Evolutionary conservation across 2,329 filamentous ascomycete species (phyloP).

Genomic region (Penicillium hesseltinei): DNA sequence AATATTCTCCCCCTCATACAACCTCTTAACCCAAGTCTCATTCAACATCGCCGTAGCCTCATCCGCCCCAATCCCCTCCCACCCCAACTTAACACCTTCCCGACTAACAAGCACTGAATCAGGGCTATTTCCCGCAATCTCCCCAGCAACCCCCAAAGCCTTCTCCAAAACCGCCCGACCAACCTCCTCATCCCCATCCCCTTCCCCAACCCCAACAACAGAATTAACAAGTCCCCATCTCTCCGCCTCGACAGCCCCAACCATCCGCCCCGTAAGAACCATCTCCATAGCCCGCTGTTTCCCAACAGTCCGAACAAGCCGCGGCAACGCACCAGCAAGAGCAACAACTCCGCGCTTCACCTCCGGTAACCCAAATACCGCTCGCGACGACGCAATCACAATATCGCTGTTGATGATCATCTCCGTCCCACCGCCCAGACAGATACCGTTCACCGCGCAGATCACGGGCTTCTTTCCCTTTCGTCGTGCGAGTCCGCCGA

Average conservation of each 20-base stretch:
- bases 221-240: slow-evolving; percentile 70
- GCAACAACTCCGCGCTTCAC: slow-evolving; percentile 69
- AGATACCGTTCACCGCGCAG: slow-evolving; percentile 72
- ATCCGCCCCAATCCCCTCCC: slow-evolving; percentile 67
- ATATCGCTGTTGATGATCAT: slow-evolving; percentile 72
- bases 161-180: slow-evolving; percentile 25
- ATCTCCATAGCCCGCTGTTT: slow-evolving; percentile 70
- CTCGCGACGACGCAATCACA: slow-evolving; percentile 57
- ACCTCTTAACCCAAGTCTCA: slow-evolving; percentile 57
- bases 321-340: slow-evolving; percentile 67
- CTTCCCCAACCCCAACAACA: slow-evolving; percentile 48
- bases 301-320: slow-evolving; percentile 64
- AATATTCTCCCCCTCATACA: slow-evolving; percentile 69
- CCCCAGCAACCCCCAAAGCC: slow-evolving; percentile 61
- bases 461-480: slow-evolving; percentile 66
- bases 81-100: slow-evolving; percentile 68
- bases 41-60: slow-evolving; percentile 59
- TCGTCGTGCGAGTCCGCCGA: slow-evolving; percentile 46
- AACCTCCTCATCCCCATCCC: slow-evolving; percentile 19
- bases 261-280: slow-evolving; percentile 62
- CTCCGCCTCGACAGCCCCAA: slow-evolving; percentile 59
- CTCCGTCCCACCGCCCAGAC: slow-evolving; percentile 73
- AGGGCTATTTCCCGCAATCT: slow-evolving; percentile 66
- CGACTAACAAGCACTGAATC: slow-evolving; percentile 73
- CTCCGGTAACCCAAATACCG: slow-evolving; percentile 69